Evolutionary conservation across 2,329 filamentous ascomycete species (phyloP).

Genomic region (Tolypocladium nubicola): DNA sequence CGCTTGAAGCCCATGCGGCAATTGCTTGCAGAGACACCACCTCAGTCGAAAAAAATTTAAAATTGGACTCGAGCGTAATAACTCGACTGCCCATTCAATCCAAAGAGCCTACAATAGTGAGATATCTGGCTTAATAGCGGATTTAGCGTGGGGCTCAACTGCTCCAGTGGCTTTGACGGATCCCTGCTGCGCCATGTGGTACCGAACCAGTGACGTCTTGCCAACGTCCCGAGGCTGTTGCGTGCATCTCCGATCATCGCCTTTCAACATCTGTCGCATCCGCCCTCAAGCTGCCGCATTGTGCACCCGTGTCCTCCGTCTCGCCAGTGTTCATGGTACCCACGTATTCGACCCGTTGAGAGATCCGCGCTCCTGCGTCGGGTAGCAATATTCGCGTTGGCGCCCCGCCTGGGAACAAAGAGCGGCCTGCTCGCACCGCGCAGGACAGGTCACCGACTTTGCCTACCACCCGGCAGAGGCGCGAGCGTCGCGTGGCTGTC

Average conservation of each 20-base stretch:
- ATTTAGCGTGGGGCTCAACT: background rate
- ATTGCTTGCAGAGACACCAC: background rate
- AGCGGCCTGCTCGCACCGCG: background rate
- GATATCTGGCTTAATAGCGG: background rate
- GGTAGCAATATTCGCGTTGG: conserved; percentile 3
- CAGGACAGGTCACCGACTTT: background rate
- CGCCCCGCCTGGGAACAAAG: conserved; percentile 1
- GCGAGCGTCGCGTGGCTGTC: conserved; percentile 8
- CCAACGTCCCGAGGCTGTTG: background rate
- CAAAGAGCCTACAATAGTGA: background rate
- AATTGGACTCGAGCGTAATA: background rate
- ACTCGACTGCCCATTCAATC: background rate
- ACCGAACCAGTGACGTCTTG: background rate
- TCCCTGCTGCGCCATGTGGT: background rate
- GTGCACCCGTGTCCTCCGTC: background rate
- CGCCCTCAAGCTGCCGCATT: background rate
- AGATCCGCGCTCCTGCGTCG: background rate
- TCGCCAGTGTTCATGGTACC: background rate
- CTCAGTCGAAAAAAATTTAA: no score
- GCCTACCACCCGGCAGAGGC: background rate
- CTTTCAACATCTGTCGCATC: background rate
- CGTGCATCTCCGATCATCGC: background rate
- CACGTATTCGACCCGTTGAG: background rate
- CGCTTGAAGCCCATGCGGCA: background rate
- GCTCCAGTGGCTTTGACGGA: background rate